These are phyloP conservation scores for Posidonia oceanica DNA, from an alignment of 116 monocot species.

Conservation along the genomic window DNA sequence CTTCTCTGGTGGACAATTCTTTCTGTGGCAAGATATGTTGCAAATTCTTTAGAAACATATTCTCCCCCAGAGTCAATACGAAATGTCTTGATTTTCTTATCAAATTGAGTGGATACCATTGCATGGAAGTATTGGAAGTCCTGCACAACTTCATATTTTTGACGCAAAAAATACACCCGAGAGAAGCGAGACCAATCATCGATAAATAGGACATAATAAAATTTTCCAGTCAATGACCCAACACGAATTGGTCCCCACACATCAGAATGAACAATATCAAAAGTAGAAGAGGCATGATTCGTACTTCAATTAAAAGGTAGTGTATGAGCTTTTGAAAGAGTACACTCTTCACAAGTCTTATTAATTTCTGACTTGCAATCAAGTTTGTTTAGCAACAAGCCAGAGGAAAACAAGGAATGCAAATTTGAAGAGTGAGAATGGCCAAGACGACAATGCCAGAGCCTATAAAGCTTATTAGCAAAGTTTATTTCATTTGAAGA, in stretches of 20 bases:
- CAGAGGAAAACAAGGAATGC: conserved; percentile 7
- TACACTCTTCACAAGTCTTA: conserved; percentile 9
- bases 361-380: conserved; percentile 1
- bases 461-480: conserved; percentile 9
- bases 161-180: conserved; percentile 19
- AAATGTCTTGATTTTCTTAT: no score
- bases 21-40: no score
- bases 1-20: no score
- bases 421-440: conserved; percentile 15
- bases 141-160: no score
- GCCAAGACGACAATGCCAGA: conserved; percentile 2
- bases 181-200: conserved; percentile 21
- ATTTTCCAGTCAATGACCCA: conserved; percentile 3
- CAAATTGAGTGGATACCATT: no score
- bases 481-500: conserved; percentile 7
- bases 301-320: conserved; percentile 9
- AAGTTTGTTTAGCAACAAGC: background rate
- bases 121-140: no score
- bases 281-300: conserved; percentile 6
- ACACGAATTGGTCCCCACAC: conserved; percentile 13
- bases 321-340: conserved; percentile 10
- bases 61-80: no score
- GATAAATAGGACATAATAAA: conserved; percentile 15
- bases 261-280: conserved; percentile 3
- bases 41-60: no score